Base-by-base conservation (phyloP, 225 moss, liverwort and hornwort species). In the Pseudisothecium myosuroides region DNA sequence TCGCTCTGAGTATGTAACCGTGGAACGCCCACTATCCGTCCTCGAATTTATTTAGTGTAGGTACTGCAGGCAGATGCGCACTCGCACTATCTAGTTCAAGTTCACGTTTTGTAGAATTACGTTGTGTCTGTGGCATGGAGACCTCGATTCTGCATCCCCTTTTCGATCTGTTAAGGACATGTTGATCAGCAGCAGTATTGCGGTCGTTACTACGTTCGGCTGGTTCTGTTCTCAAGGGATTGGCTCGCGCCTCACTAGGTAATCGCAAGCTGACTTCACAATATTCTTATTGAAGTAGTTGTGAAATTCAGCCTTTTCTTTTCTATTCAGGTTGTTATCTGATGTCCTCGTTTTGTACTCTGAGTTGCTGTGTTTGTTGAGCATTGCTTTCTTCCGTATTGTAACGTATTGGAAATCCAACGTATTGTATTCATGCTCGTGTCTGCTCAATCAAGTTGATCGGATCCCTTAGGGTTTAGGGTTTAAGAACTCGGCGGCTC, bases 1-100 rank as follows among this genome's bases (percentile, higher is more conserved):
- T 32, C 43, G 80, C 45, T 19, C 36, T 32, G 10, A 72, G 73
- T 31, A 74, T 31, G 19, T 67, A 67, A 71, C 11, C 55, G 77
- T 37, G 52, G 50, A 75, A 31, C 86, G 31, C 24, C 14, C 0
- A 0, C 0, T 0, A 1, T 5, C 1, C 0, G 3, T 1, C 16
- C 1, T 11, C 59, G 59, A 6, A 4, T 3, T 6, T 8, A 26
- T 7, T 5, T 10, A 18, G 36, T 2, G 7, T 28, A 5, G 17
- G 34, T 50, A 24, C 23, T 50, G 80, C 65, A 17, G 5, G 8
- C 4, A 21, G 68, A 45, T 27, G 23, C 12, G 66, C 45, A 12
- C 9, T 27, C 3, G 11, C 9, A 13, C 47, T 4, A 12, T 72
- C 5, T 43, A 43, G 72, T 18, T 24, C 0, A 36, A 39, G 28